phyloP scores from a whole-genome alignment of 2,329 filamentous ascomycete species.

The Lachnellula cervina region DNA sequence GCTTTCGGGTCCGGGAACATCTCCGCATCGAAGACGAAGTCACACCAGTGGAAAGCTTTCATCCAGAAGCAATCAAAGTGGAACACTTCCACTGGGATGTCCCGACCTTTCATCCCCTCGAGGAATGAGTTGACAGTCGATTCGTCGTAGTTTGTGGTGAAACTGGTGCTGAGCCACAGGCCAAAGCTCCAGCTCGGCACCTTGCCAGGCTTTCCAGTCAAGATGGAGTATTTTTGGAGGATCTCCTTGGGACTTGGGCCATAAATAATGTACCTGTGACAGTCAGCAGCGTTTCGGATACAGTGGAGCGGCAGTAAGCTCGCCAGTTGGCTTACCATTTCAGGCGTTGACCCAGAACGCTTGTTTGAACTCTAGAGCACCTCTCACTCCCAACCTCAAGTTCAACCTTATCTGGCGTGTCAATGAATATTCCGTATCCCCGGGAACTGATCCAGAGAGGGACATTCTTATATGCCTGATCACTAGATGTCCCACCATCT shows the following conservation, averaged over 20 bases:
- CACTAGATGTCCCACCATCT: slow-evolving; percentile 61
- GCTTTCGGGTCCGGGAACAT: slow-evolving; percentile 55
- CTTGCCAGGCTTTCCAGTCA: slow-evolving; percentile 61
- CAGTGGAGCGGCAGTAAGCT: no score
- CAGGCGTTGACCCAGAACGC: slow-evolving; percentile 62
- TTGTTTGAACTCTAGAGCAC: slow-evolving; percentile 65
- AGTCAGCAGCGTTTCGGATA: neutral
- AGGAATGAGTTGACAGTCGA: slow-evolving; percentile 53
- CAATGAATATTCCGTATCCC: slow-evolving; percentile 75
- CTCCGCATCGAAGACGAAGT: slow-evolving; percentile 54
- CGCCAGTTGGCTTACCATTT: slow-evolving; percentile 46
- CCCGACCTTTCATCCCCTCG: slow-evolving; percentile 51
- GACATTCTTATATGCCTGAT: slow-evolving; percentile 69
- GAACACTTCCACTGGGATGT: slow-evolving; percentile 56
- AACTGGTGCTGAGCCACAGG: slow-evolving; percentile 69
- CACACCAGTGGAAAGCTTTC: slow-evolving; percentile 60
- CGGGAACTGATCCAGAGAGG: slow-evolving; percentile 65
- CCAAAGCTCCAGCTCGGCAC: slow-evolving; percentile 73
- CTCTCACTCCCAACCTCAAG: slow-evolving; percentile 71
- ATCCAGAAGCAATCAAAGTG: slow-evolving; percentile 63
- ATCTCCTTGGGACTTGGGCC: slow-evolving; percentile 69
- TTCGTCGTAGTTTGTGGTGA: slow-evolving; percentile 58
- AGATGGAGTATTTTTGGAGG: slow-evolving; percentile 58
- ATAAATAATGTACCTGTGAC: slow-evolving; percentile 57
- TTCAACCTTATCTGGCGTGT: slow-evolving; percentile 64